phyloP scores from a whole-genome alignment of 2,329 filamentous ascomycete genomes.

The Phialophora tarda region DNA sequence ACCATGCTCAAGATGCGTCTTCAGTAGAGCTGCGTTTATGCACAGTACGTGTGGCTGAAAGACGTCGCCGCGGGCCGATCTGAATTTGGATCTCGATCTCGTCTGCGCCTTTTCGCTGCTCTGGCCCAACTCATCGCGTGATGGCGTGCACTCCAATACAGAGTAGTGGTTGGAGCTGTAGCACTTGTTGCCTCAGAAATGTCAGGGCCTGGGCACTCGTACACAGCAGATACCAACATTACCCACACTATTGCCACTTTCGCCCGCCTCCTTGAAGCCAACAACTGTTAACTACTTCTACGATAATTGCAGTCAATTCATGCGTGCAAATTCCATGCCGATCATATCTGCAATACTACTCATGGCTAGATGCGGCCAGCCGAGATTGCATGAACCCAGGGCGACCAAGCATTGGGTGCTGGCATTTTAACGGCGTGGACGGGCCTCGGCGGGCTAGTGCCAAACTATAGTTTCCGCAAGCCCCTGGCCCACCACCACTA shows the following conservation, averaged over 20 bases:
- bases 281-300: neutral
- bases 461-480: slow-evolving; percentile 27
- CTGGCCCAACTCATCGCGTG: slow-evolving; percentile 3
- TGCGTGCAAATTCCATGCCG: neutral
- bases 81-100: neutral
- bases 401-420: slow-evolving; percentile 29
- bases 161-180: slow-evolving; percentile 1
- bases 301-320: neutral
- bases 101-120: neutral
- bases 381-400: slow-evolving; percentile 30
- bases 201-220: neutral
- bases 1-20: neutral
- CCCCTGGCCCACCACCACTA: slow-evolving; percentile 31
- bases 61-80: neutral
- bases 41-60: neutral
- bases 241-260: neutral
- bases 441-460: slow-evolving; percentile 20
- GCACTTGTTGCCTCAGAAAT: slow-evolving; percentile 11
- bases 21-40: neutral
- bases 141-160: slow-evolving; percentile 1
- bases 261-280: too few species aligned
- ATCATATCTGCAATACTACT: slow-evolving; percentile 1
- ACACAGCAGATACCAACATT: neutral
- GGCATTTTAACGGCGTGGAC: neutral
- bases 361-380: slow-evolving; percentile 17